Evolutionary conservation across 1,284 basidiomycete species (phyloP).

Genomic region (Malassezia vespertilionis): DNA sequence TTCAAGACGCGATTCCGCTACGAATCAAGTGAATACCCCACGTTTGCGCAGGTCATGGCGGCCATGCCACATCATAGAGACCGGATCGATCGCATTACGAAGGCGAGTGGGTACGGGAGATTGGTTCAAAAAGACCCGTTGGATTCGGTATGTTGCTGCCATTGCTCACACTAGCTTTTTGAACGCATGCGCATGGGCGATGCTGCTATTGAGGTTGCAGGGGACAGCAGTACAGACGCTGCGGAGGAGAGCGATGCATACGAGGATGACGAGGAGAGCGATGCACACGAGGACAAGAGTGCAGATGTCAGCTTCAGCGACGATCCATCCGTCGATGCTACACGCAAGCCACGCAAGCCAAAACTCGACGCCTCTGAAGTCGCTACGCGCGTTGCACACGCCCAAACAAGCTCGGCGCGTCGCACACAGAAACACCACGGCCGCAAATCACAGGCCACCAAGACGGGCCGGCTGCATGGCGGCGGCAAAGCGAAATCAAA

Average conservation of each 20-base stretch:
- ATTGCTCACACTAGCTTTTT: neutral
- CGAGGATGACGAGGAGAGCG: constrained; percentile 43
- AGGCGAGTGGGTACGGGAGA: constrained; percentile 36
- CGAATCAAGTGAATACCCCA: constrained; percentile 74
- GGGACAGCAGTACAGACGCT: constrained; percentile 17
- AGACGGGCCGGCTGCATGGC: constrained; percentile 53
- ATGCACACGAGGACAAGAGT: constrained; percentile 65
- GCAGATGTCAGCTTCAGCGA: constrained; percentile 1
- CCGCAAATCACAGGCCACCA: constrained; percentile 26
- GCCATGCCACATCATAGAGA: constrained; percentile 7
- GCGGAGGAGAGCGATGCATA: constrained; percentile 12
- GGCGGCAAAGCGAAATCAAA: constrained; percentile 52
- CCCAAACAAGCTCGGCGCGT: constrained; percentile 24
- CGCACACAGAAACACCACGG: constrained; percentile 29
- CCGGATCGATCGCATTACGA: constrained; percentile 32
- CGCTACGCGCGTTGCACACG: constrained; percentile 26
- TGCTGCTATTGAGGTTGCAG: no score
- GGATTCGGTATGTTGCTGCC: neutral
- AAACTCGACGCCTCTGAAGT: constrained; percentile 22
- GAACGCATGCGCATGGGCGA: neutral
- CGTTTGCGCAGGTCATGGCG: constrained; percentile 28
- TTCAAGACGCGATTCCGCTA: constrained; percentile 85
- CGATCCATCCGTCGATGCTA: constrained; percentile 9
- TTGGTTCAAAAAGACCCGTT: constrained; percentile 22
- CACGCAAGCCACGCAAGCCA: no score